Evolutionary conservation across 306 rosid species (phyloP).

Genomic region (Carpinus fangiana): DNA sequence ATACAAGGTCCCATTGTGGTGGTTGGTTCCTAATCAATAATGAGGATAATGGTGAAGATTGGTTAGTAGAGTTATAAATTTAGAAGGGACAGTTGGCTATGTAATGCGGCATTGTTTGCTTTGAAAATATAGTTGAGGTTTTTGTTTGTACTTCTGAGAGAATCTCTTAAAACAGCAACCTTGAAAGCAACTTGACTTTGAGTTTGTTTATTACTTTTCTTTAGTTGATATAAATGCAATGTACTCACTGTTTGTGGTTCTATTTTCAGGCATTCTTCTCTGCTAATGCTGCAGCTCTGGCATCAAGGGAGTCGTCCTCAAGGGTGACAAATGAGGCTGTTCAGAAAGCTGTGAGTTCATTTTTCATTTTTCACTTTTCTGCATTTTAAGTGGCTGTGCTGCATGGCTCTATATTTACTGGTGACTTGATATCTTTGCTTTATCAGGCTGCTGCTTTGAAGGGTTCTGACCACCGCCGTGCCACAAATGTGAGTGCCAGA

Average conservation of each 20-base stretch:
- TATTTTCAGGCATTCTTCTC: constrained; percentile 67
- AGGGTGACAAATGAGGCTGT: constrained; percentile 87
- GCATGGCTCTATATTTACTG: constrained; percentile 9
- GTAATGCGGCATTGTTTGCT: background rate
- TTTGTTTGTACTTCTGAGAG: background rate
- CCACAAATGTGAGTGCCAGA: constrained; percentile 79
- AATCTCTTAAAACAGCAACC: background rate
- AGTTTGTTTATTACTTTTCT: background rate
- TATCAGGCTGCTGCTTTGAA: constrained; percentile 84
- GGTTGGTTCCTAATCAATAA: background rate
- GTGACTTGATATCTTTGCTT: constrained; percentile 14
- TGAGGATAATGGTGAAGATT: background rate
- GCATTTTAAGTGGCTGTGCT: constrained; percentile 14
- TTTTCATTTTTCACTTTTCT: background rate
- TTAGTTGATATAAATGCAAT: background rate
- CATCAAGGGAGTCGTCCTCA: constrained; percentile 79
- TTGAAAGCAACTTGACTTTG: background rate
- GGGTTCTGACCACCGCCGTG: constrained; percentile 91
- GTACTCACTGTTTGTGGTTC: constrained; percentile 23
- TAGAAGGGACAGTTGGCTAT: background rate
- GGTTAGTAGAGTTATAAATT: background rate
- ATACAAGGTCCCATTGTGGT: background rate
- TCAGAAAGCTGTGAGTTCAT: constrained; percentile 80
- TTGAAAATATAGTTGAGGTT: background rate
- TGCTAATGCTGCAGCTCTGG: constrained; percentile 67